A percentile compares a stretch with the other conserved stretches of the same genome.
Conservation (phyloP, 768 basidiomycete genomes). For the Paxillus rubicundulus region DNA sequence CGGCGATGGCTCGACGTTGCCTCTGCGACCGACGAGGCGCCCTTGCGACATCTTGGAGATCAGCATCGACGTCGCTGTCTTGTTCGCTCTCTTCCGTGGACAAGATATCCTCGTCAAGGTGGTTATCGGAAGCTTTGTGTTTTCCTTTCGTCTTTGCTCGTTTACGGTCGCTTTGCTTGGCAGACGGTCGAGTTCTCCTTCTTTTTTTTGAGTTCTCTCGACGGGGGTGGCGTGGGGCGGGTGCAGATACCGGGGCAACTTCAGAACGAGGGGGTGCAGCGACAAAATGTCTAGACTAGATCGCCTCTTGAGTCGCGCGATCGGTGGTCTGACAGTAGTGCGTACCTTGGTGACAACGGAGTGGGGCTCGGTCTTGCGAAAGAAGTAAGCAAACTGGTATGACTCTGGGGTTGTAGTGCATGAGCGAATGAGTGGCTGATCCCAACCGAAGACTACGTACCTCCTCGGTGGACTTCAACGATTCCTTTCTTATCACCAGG, state of each 20-base stretch:
- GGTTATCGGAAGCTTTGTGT: constrained; percentile 24
- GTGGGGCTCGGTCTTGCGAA: constrained; percentile 79
- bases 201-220: constrained; percentile 17
- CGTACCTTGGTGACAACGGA: constrained; percentile 79
- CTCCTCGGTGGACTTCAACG: constrained; percentile 83
- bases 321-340: not conserved
- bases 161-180: constrained; percentile 22
- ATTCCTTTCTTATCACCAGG: constrained; percentile 61
- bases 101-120: constrained; percentile 26
- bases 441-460: constrained; percentile 35
- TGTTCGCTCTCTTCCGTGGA: constrained; percentile 19
- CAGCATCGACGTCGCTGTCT: constrained; percentile 9
- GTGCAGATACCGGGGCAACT: constrained; percentile 15
- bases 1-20: constrained; percentile 24
- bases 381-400: constrained; percentile 91
- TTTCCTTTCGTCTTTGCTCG: constrained; percentile 42
- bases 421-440: constrained; percentile 4
- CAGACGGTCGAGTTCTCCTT: constrained; percentile 12
- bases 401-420: constrained; percentile 47
- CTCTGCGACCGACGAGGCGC: constrained; percentile 33
- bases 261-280: constrained; percentile 26
- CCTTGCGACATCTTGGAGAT: constrained; percentile 7
- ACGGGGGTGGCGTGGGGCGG: not conserved
- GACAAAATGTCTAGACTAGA: constrained; percentile 43
- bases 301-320: not conserved